Percentiles rank a stretch among this genome's conserved stretches.
Conservation (phyloP, 371 early-diverging fungal species). For the Lichtheimia hyalospora region DNA sequence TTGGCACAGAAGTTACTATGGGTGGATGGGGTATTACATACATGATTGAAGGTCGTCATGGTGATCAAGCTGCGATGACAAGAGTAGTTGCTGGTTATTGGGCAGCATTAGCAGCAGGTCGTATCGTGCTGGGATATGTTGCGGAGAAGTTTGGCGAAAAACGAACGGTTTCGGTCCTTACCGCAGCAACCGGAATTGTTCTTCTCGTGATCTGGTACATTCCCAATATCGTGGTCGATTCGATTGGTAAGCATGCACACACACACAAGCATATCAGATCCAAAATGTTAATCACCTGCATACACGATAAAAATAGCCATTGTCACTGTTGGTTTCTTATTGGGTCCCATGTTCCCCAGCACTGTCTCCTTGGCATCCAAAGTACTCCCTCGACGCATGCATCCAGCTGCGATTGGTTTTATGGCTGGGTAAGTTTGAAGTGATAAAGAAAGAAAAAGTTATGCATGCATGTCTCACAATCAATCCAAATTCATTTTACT, state of each 20-base stretch:
- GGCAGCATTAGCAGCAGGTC: constrained; percentile 31
- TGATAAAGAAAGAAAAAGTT: neutral
- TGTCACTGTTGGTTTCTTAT: constrained; percentile 18
- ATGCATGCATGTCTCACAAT: neutral
- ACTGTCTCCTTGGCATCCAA: constrained; percentile 32
- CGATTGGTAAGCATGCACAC: constrained; percentile 15
- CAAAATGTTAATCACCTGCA: neutral
- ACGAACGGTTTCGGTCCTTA: constrained; percentile 18
- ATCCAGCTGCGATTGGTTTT: constrained; percentile 35
- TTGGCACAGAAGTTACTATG: constrained; percentile 29
- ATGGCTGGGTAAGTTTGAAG: constrained; percentile 25
- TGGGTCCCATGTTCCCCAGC: constrained; percentile 39
- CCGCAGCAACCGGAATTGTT: constrained; percentile 10
- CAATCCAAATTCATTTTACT: neutral
- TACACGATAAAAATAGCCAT: constrained; percentile 9
- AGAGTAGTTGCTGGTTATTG: constrained; percentile 36
- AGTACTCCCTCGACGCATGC: constrained; percentile 24
- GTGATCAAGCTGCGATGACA: constrained; percentile 21
- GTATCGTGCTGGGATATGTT: constrained; percentile 29
- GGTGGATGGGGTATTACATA: constrained; percentile 37
- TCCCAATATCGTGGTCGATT: constrained; percentile 16
- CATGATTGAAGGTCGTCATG: constrained; percentile 22
- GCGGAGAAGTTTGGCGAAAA: constrained; percentile 30
- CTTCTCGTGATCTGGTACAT: constrained; percentile 13
- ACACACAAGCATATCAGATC: neutral